Evolutionary conservation across 2,329 filamentous ascomycete genomes (phyloP).

Genomic region (Zymoseptoria brevis): DNA sequence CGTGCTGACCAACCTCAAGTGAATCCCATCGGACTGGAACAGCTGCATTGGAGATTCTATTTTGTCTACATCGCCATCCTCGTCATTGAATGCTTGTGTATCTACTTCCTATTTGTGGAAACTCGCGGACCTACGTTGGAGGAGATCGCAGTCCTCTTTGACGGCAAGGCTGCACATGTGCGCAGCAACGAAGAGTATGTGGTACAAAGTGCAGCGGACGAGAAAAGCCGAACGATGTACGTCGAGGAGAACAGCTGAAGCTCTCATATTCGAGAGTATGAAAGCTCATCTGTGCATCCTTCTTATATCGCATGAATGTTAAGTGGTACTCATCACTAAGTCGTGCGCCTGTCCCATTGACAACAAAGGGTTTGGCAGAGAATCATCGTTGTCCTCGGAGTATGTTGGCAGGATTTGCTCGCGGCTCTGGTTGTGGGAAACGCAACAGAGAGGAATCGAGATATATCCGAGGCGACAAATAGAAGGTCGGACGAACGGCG

Average conservation of each 20-base stretch:
- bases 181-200: background rate
- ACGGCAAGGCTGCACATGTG: conserved; percentile 17
- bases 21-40: conserved; percentile 36
- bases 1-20: conserved; percentile 7
- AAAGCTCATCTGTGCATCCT: too few species aligned
- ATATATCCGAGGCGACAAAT: too few species aligned
- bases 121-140: conserved; percentile 28
- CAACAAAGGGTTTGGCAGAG: too few species aligned
- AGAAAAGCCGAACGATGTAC: background rate
- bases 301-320: too few species aligned
- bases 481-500: too few species aligned
- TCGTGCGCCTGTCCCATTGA: too few species aligned
- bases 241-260: background rate
- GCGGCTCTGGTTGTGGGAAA: too few species aligned
- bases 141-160: conserved; percentile 39
- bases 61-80: conserved; percentile 35
- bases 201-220: background rate
- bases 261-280: too few species aligned
- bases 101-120: conserved; percentile 14
- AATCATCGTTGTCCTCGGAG: too few species aligned
- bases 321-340: too few species aligned
- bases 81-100: conserved; percentile 14
- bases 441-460: too few species aligned
- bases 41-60: conserved; percentile 38
- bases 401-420: too few species aligned